phyloP scores from a whole-genome alignment of 192 early-diverging fungal species.

The Borealophlyctis nickersoniae region DNA sequence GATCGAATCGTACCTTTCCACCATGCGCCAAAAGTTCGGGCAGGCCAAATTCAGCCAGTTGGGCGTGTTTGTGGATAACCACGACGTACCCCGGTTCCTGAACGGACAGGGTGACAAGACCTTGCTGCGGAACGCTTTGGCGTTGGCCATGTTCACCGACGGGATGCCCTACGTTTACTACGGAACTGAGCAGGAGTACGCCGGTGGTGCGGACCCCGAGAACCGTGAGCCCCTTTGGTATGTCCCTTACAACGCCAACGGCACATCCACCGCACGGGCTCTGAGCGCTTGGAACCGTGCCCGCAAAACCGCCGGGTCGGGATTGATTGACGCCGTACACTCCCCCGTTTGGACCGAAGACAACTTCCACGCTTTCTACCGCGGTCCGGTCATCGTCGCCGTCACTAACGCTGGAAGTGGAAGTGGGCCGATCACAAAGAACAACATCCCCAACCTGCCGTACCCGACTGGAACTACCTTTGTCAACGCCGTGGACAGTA shows the following conservation, averaged over 20 bases:
- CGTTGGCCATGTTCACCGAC: conserved; percentile 16
- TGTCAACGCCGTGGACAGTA: neutral
- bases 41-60: conserved; percentile 38
- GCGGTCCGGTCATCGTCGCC: conserved; percentile 17
- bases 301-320: conserved; percentile 6
- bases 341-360: conserved; percentile 5
- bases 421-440: neutral
- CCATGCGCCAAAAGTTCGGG: neutral
- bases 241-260: conserved; percentile 15
- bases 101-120: conserved; percentile 12
- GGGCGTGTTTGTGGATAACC: conserved; percentile 29
- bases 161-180: conserved; percentile 28
- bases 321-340: conserved; percentile 2
- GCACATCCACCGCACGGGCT: neutral
- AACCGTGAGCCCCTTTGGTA: conserved; percentile 30
- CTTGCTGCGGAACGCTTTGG: conserved; percentile 22
- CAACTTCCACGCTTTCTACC: conserved; percentile 11
- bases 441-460: neutral
- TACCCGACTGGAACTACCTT: conserved; percentile 6
- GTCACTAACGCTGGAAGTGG: conserved; percentile 13
- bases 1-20: conserved; percentile 2
- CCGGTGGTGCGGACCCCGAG: conserved; percentile 14
- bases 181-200: conserved; percentile 31
- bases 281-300: neutral
- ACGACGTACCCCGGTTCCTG: conserved; percentile 22